Base-by-base conservation (phyloP, 176 grass and related monocot genomes). In the Bromus sterilis region DNA sequence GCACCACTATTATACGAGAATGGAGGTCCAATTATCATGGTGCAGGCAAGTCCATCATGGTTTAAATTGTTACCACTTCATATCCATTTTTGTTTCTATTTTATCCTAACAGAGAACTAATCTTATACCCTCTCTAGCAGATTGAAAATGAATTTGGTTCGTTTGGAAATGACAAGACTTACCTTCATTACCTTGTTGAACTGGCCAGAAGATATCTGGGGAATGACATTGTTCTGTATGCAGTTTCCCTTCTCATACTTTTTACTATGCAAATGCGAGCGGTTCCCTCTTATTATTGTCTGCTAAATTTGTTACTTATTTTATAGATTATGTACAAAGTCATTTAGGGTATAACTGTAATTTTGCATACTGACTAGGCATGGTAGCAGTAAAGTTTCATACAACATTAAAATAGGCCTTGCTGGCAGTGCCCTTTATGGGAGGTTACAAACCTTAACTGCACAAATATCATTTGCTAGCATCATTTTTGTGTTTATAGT, bases 91-190 rank as follows among this genome's bases (percentile, higher is more conserved):
- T 2, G 4, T 48, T 85, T 66, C 34, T 67, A 66, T 41, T 39
- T 46, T 66, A 53, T 89, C 25, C 49, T 80, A 66, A 87, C 53
- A 87, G 76, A 31, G 26, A 71, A 75, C 76, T 84, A 81, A 89
- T 71, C 40, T 43, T 83, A 29, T 15, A 61, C 9, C n/a, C 39
- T 46, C 11, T 66, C 71, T 93, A 24, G 35, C 82, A 98, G 95
- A 83, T 98, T 84, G 95, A 98, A 89, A 98, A 98, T 82, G 95
- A 98, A 88, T 98, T 91, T 89, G 92, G 95, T 78, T 98, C 95
- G 24, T 98, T 92, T 70, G 92, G 95, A 65, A 73, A 94, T 69
- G 95, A 98, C 79, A 98, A 94, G 76, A 84, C 77, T 44, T 98
- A 98, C 78, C 92, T 98, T 75, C 88, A 85, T 79, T 44, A 83